Conservation (phyloP, 2,329 filamentous ascomycete species). For the Scedosporium aurantiacum region DNA sequence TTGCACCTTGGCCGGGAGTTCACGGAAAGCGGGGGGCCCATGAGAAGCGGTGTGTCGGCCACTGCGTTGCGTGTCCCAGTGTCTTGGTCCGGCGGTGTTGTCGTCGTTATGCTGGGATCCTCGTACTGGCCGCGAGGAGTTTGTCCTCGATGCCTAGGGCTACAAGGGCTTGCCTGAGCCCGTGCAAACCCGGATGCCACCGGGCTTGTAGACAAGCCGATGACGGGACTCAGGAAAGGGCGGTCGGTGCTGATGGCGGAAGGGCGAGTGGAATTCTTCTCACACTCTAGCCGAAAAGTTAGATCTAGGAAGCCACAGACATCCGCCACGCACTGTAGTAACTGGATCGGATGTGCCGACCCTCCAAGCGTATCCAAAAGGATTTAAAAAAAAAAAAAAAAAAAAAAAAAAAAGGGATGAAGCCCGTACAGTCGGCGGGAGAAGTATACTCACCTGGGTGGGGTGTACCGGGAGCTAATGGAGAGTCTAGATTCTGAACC, state of each 20-base stretch:
- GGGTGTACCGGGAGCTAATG: slow-evolving; percentile 36
- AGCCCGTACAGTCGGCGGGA: no score
- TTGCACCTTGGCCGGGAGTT: neutral
- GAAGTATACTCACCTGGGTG: slow-evolving; percentile 26
- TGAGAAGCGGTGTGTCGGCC: slow-evolving; percentile 9
- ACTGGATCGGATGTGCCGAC: no score
- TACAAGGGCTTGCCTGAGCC: neutral
- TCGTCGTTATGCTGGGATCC: slow-evolving; percentile 9
- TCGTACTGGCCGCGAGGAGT: slow-evolving; percentile 10
- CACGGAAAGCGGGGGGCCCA: slow-evolving; percentile 5
- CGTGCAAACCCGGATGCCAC: neutral
- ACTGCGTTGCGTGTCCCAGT: slow-evolving; percentile 13
- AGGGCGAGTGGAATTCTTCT: neutral
- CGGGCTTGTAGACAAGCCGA: neutral
- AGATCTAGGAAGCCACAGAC: neutral
- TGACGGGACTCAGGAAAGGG: neutral
- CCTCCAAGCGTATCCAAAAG: no score
- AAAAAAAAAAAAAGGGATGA: neutral
- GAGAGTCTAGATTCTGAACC: slow-evolving; percentile 46
- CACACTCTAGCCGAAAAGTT: neutral
- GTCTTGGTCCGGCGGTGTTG: slow-evolving; percentile 11
- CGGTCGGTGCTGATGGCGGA: neutral
- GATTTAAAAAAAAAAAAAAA: neutral
- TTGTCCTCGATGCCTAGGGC: neutral
- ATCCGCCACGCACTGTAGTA: no score